A percentile compares a stretch with the other conserved stretches of the same genome.
Evolutionary conservation across 345 rosid species (phyloP).

Genomic region (Litchi chinensis): DNA sequence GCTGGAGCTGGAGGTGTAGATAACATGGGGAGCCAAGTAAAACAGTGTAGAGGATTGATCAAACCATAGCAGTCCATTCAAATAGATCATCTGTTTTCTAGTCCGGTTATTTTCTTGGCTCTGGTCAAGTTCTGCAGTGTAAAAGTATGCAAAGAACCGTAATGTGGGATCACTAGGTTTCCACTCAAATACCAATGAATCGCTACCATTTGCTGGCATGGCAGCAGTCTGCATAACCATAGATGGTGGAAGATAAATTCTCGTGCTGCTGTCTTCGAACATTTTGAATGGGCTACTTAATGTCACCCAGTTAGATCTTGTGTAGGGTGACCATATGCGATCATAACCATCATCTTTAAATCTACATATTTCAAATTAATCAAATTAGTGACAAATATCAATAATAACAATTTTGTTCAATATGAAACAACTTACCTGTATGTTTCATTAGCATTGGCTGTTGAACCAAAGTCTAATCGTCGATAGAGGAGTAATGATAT

Average conservation of each 20-base stretch:
- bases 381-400: background rate
- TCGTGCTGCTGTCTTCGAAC: too few species aligned
- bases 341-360: constrained; percentile 42
- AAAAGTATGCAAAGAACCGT: constrained; percentile 18
- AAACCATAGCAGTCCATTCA: background rate
- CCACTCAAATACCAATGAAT: constrained; percentile 2
- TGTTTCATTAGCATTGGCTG: background rate
- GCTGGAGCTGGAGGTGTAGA: background rate
- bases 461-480: background rate
- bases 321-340: constrained; percentile 37
- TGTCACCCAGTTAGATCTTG: background rate
- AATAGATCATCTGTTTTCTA: background rate
- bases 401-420: too few species aligned
- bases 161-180: background rate
- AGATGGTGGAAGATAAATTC: constrained; percentile 13
- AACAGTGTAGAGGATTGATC: background rate
- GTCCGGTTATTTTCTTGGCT: background rate
- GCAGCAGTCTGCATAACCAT: constrained; percentile 16
- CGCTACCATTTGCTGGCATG: too few species aligned
- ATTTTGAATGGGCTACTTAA: background rate
- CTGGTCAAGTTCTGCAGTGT: constrained; percentile 27
- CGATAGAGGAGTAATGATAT: background rate
- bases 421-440: background rate
- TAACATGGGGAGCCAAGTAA: background rate
- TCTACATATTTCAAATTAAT: constrained; percentile 17